phyloP scores from a whole-genome alignment of 495 filamentous ascomycete species.

The Penicillium maclennaniae region DNA sequence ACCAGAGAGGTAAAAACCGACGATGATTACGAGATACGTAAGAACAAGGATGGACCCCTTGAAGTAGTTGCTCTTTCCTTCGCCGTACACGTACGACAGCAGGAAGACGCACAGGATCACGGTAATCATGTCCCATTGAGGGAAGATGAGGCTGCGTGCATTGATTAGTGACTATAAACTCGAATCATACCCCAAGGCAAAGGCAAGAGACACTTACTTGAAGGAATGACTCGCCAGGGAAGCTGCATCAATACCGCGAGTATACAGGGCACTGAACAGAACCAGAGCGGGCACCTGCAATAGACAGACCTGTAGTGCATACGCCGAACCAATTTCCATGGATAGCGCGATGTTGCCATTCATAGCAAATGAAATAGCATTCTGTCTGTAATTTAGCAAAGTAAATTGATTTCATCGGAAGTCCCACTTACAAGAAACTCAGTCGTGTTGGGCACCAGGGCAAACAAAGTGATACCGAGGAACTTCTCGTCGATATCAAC shows the following conservation, averaged over 20 bases:
- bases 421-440: conserved; percentile 80
- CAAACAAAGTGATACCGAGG: conserved; percentile 94
- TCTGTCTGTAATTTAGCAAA: conserved; percentile 53
- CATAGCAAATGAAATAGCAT: conserved; percentile 99
- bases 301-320: conserved; percentile 96
- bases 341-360: conserved; percentile 99
- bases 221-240: conserved; percentile 77
- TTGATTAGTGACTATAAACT: background rate
- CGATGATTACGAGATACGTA: conserved; percentile 86
- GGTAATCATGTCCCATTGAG: conserved; percentile 98
- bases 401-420: background rate
- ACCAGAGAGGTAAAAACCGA: conserved; percentile 86
- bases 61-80: conserved; percentile 76
- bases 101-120: conserved; percentile 98
- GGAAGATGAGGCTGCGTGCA: conserved; percentile 76
- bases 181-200: background rate
- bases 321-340: conserved; percentile 98
- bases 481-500: conserved; percentile 97
- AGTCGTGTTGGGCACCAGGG: conserved; percentile 95
- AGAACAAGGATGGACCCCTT: conserved; percentile 90
- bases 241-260: conserved; percentile 43
- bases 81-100: conserved; percentile 94
- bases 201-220: conserved; percentile 43
- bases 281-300: conserved; percentile 93
- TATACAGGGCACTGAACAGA: conserved; percentile 73